Evolutionary conservation across 1,284 basidiomycete species (phyloP), one percentile per base, ranked within the genome.

Genomic region (Leccinum solheimii): DNA sequence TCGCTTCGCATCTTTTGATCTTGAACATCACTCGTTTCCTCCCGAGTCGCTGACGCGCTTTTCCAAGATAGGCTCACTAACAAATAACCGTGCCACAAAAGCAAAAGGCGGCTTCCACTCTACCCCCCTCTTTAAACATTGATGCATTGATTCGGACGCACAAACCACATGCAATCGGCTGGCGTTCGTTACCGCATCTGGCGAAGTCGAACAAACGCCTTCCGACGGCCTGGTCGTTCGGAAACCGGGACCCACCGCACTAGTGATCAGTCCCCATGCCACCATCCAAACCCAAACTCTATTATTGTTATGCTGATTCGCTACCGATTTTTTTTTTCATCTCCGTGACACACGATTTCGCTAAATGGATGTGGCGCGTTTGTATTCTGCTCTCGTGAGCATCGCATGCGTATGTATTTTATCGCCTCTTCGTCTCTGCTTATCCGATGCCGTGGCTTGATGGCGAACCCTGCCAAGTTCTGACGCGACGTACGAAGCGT

Each of bases 181-280:
- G 27, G 38, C 1, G 11, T 64, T 64, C 68, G 55, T 67, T 51
- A 45, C 40, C 58, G 8, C n/a, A n/a, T 36, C 57, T 32, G 9
- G 32, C 43, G 48, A 50, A 21, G 11, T 21, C 48, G 26, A 32
- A 48, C 32, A 30, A 53, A 34, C 30, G 23, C 13, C 23, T 34
- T 48, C 45, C 45, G 21, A 30, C 27, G 7, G 51, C 8, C 48
- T 50, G 48, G 23, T 50, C 13, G 7, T 21, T 48, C n/a, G 19
- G 11, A 19, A 45, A 45, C n/a, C 43, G 10, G 43, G 3, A 38
- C 38, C 45, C 45, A 48, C 19, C 45, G 45, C 45, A 43, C 40
- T 23, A 14, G 23, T 23, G 48, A 49, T 23, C 21, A 14, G 14
- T 21, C 43, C 43, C 49, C 43, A 45, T 45, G 43, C 19, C 19